Evolutionary conservation across 768 basidiomycete genomes (phyloP), one percentile per base, ranked within the genome.

Genomic region (Calocybe gangraenosa): DNA sequence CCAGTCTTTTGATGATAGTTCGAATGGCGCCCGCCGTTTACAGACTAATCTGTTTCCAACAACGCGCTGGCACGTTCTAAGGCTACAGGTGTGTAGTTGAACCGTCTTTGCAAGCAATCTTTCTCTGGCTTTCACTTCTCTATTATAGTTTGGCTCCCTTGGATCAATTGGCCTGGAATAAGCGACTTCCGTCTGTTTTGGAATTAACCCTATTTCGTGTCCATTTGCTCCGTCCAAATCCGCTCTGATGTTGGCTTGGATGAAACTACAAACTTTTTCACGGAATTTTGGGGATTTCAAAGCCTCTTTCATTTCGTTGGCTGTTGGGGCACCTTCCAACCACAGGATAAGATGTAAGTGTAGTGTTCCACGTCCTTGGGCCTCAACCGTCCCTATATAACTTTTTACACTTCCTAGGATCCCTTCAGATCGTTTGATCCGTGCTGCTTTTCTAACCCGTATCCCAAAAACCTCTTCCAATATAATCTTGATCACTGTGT

Each of bases 331-430:
- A 17, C 62, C 51, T 10, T 53, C 20, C 2, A 71, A 40, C 70
- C 68, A 75, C 0, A 74, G 4, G 1, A 75, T 44, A 13, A 70
- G 56, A 47, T 73, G 71, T 0, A 67, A 42, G 50, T 72, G 74
- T 2, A 76, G 55, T 0, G 62, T 67, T 0, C 72, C 72, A 1
- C 66, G 51, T 0, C 67, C 69, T 52, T 76, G 75, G 0, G 65
- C 57, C 47, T 76, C 71, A 0, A 74, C 64, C 0, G 63, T 57
- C 0, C 66, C 70, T n/a, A 69, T 50, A 44, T 71, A 74, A 0
- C 56, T 62, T 9, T 53, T 44, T 0, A 68, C 55, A 0, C 39
- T 48, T 7, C 65, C 68, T 7, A 71, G 44, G 0, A 73, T 51
- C 0, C 75, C 75, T 14, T 44, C 14, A 6, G 47, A n/a, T 1